Evolutionary conservation across 768 basidiomycete genomes (phyloP).

Genomic region (Glaciozyma martinii): DNA sequence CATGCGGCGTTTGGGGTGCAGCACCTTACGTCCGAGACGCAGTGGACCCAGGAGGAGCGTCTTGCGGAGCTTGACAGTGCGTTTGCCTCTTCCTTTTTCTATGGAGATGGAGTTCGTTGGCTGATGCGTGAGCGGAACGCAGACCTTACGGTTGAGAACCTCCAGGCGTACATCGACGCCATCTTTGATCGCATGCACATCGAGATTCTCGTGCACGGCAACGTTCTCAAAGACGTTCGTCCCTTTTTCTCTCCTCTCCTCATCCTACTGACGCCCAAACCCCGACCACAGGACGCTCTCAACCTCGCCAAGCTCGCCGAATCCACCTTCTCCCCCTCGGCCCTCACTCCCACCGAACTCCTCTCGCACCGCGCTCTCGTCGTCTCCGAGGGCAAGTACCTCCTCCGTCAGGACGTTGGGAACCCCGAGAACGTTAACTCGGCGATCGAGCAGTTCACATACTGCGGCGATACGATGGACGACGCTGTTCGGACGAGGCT

Average conservation of each 20-base stretch:
- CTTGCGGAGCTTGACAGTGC: conserved; percentile 63
- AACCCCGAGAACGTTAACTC: conserved; percentile 84
- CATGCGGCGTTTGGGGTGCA: conserved; percentile 67
- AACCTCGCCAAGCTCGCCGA: conserved; percentile 64
- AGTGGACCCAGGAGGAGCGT: conserved; percentile 70
- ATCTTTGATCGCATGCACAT: conserved; percentile 60
- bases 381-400: conserved; percentile 59
- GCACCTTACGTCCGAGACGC: conserved; percentile 59
- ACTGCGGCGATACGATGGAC: conserved; percentile 62
- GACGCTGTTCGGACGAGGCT: conserved; percentile 57
- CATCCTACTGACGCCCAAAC: not conserved
- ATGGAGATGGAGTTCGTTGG: not conserved
- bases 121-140: not conserved
- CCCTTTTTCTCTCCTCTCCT: conserved; percentile 42
- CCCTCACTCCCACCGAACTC: conserved; percentile 53
- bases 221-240: conserved; percentile 66
- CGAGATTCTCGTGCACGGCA: conserved; percentile 69
- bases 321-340: conserved; percentile 50
- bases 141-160: conserved; percentile 55
- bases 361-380: conserved; percentile 49
- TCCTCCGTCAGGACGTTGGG: conserved; percentile 57
- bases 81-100: conserved; percentile 37
- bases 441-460: conserved; percentile 72
- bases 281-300: conserved; percentile 51
- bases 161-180: conserved; percentile 53